Base-by-base conservation (phyloP, 2,329 filamentous ascomycete genomes). In the Talaromyces sp. region DNA sequence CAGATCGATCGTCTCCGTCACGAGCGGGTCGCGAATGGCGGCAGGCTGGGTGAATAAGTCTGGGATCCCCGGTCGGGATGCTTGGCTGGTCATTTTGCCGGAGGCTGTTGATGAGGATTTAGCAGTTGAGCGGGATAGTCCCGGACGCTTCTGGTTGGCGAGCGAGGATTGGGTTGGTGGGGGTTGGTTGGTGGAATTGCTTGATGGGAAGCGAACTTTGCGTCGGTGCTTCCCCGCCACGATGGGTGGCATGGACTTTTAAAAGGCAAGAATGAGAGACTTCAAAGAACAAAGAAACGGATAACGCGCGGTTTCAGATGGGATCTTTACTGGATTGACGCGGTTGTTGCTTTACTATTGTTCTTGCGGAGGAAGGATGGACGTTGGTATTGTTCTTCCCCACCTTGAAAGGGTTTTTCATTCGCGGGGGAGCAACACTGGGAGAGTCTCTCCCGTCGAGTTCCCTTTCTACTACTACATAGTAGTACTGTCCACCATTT, bases 1-100 rank as follows among this genome's bases (percentile, higher is more conserved):
- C 24, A 83, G 69, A 45, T 73, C 68, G 1, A 88, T 91, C 20
- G 89, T 89, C 54, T 83, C 77, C 4, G 91, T 94, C 44, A 75
- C 69, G 46, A 92, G 78, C 14, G 66, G 58, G 66, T 96, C 91
- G 50, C 76, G 78, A 61, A 96, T 83, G 16, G 79, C 78, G 11
- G 89, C 86, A 36, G 74, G 73, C 50, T 73, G 62, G 45, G 67
- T 70, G 60, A 77, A 77, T 43, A 77, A 62, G 46, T 64, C 57
- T 45, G 75, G 73, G 51, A 76, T 66, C 54, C 66, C 63, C 41
- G 65, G 57, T 27, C 49, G 55, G 44, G 60, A 59, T 37, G 55
- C 49, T 57, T 63, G 56, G 36, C 55, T 59, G 24, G 60, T 41
- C 68, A 71, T 71, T 35, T 47, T 60, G 4, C 49, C 47, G 40